These are phyloP conservation scores for Saxophila tyrrhenica DNA, from an alignment of 495 filamentous ascomycete species.

Conservation along the genomic window DNA sequence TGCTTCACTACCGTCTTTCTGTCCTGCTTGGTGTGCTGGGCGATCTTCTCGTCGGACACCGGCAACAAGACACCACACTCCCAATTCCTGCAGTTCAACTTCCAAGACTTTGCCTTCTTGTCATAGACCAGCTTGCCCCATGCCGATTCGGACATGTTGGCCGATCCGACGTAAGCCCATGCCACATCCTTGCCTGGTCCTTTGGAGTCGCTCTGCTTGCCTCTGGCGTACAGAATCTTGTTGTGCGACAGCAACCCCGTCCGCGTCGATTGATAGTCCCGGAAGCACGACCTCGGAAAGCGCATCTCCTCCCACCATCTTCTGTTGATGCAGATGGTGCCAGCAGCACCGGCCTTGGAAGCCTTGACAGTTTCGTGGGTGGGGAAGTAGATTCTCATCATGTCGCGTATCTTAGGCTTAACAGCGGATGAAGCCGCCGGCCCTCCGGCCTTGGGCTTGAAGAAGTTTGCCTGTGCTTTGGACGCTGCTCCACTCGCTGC, in stretches of 20 bases:
- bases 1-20: neutral
- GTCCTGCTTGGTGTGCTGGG: neutral
- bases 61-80: slow-evolving; percentile 82
- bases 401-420: slow-evolving; percentile 33
- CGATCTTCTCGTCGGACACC: slow-evolving; percentile 16
- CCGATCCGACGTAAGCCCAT: slow-evolving; percentile 86
- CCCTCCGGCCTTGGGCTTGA: slow-evolving; percentile 13
- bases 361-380: slow-evolving; percentile 55
- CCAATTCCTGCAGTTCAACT: slow-evolving; percentile 86
- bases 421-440: neutral
- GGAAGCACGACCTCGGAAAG: slow-evolving; percentile 61
- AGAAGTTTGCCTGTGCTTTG: slow-evolving; percentile 15
- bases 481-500: neutral
- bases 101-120: slow-evolving; percentile 47
- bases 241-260: slow-evolving; percentile 72
- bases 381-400: slow-evolving; percentile 74
- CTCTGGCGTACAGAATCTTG: slow-evolving; percentile 66
- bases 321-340: slow-evolving; percentile 67
- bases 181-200: slow-evolving; percentile 22
- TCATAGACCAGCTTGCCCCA: slow-evolving; percentile 74
- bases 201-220: slow-evolving; percentile 22
- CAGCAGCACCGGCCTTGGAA: slow-evolving; percentile 51
- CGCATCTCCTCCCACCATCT: slow-evolving; percentile 52
- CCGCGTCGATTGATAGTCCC: slow-evolving; percentile 61
- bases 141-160: slow-evolving; percentile 83